Percentiles rank a stretch among this genome's conserved stretches.
Conservation (phyloP, 306 rosid species). For the Ziziphus jujuba region DNA sequence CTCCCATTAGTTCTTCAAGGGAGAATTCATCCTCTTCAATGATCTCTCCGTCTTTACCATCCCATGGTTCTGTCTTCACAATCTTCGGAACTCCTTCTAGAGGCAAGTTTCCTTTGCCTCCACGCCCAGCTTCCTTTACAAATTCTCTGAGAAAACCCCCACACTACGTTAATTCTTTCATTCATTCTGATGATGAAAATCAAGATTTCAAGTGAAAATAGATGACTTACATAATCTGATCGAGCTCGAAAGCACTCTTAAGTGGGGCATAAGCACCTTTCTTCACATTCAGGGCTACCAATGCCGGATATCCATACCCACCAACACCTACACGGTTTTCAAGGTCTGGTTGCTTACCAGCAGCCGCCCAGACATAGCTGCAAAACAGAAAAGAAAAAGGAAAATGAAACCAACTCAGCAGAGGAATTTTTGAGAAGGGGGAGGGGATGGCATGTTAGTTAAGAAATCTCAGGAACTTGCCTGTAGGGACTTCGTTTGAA, state of each 20-base stretch:
- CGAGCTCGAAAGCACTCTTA: conserved; percentile 91
- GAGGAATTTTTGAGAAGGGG: not conserved
- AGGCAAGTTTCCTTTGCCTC: conserved; percentile 92
- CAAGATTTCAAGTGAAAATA: not conserved
- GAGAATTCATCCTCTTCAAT: conserved; percentile 95
- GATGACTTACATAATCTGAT: conserved; percentile 67
- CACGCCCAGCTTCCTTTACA: conserved; percentile 87
- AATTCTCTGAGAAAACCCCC: conserved; percentile 57
- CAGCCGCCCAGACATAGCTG: conserved; percentile 94
- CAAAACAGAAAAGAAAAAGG: not conserved
- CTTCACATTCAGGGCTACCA: conserved; percentile 87
- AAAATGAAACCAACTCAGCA: no score
- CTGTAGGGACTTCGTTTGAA: conserved; percentile 92
- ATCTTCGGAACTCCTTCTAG: conserved; percentile 57
- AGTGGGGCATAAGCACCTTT: conserved; percentile 93
- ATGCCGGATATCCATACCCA: conserved; percentile 97
- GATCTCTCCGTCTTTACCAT: conserved; percentile 91
- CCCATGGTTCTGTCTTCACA: conserved; percentile 81
- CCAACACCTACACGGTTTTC: conserved; percentile 93
- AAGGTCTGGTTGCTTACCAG: conserved; percentile 88
- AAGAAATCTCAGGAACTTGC: conserved; percentile 35
- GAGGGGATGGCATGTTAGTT: not conserved
- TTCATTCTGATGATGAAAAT: conserved; percentile 13
- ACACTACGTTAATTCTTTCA: conserved; percentile 1
- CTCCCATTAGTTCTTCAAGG: conserved; percentile 95